phyloP scores from a whole-genome alignment of 306 rosid genomes.

The Abrus precatorius region DNA sequence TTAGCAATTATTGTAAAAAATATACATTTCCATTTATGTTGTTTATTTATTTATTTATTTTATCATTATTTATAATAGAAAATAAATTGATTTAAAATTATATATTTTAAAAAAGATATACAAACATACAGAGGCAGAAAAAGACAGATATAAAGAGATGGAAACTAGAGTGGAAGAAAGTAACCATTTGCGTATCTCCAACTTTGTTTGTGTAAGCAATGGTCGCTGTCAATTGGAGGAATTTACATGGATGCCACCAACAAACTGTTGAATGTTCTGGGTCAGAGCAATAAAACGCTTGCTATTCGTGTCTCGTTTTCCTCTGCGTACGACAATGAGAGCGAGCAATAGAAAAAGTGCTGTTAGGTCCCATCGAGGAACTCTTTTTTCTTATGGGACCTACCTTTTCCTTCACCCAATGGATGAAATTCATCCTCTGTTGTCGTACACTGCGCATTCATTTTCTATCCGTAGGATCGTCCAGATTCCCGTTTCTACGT shows the following conservation, averaged over 20 bases:
- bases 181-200: conserved; percentile 15
- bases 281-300: conserved; percentile 45
- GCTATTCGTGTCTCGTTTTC: conserved; percentile 37
- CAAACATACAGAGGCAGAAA: too few species aligned
- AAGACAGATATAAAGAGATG: too few species aligned
- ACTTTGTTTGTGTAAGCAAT: conserved; percentile 39
- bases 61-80: too few species aligned
- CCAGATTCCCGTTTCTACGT: not conserved
- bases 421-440: conserved; percentile 27
- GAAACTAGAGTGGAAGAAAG: not conserved
- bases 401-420: conserved; percentile 4
- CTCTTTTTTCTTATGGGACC: conserved; percentile 33
- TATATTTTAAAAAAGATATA: too few species aligned
- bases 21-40: too few species aligned
- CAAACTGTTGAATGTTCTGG: conserved; percentile 3
- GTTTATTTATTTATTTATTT: too few species aligned
- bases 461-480: conserved; percentile 31
- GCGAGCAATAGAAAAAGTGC: conserved; percentile 39
- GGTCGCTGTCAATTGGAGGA: conserved; percentile 4
- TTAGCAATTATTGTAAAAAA: too few species aligned
- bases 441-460: conserved; percentile 10
- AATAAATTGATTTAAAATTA: too few species aligned
- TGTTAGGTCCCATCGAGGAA: conserved; percentile 59
- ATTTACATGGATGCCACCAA: conserved; percentile 39
- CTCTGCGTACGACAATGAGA: conserved; percentile 29